Percentiles rank a stretch among this genome's conserved stretches.
Conservation (phyloP, 106 monocot species). For the Phalaenopsis aphrodite region DNA sequence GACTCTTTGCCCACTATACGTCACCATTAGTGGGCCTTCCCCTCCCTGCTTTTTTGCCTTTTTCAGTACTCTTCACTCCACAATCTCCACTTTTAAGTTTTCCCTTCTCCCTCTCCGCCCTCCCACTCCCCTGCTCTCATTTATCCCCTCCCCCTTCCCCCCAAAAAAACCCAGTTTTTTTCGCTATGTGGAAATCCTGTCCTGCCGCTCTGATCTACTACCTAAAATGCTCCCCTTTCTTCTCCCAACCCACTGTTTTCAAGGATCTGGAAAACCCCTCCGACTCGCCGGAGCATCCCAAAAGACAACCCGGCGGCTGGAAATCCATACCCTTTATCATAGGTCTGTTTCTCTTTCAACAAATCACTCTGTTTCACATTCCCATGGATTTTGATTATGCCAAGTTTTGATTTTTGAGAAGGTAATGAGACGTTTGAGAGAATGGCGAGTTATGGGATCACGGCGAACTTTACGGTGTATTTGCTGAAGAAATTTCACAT, state of each 20-base stretch:
- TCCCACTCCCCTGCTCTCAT: background rate
- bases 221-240: slow-evolving; percentile 8
- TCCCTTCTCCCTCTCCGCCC: background rate
- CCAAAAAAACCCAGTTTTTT: background rate
- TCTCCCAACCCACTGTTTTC: background rate
- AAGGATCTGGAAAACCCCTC: background rate
- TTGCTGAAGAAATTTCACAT: slow-evolving; percentile 28
- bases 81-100: background rate
- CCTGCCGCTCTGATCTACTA: background rate
- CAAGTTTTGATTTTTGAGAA: background rate
- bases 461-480: slow-evolving; percentile 41
- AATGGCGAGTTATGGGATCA: slow-evolving; percentile 30
- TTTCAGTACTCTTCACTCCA: background rate
- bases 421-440: slow-evolving; percentile 52
- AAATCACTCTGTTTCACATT: background rate
- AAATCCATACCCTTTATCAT: slow-evolving; percentile 30
- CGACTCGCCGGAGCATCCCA: background rate
- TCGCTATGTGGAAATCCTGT: background rate
- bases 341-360: slow-evolving; percentile 1
- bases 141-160: background rate
- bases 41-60: background rate
- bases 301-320: slow-evolving; percentile 14
- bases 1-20: background rate
- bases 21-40: slow-evolving; percentile 2
- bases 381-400: background rate